Conservation (phyloP, 2,329 filamentous ascomycete genomes). For the Xylariaceae sp. region DNA sequence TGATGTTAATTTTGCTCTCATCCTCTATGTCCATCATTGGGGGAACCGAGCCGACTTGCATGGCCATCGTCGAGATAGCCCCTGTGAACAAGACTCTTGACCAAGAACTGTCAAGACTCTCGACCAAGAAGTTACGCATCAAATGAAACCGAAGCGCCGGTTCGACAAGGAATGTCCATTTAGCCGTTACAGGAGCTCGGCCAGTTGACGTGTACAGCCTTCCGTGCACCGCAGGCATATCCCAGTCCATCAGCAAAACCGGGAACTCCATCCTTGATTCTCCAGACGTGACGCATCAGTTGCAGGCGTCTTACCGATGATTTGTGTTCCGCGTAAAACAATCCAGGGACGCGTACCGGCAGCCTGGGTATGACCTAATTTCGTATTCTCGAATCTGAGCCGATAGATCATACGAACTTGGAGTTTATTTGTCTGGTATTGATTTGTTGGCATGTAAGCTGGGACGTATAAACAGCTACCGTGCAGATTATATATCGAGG, state of each 20-base stretch:
- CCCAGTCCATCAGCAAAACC: neutral
- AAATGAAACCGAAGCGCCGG: neutral
- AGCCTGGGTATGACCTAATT: neutral
- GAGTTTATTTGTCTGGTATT: neutral
- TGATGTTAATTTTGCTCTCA: neutral
- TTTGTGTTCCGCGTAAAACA: neutral
- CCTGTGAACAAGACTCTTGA: neutral
- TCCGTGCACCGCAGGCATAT: neutral
- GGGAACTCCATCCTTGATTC: neutral
- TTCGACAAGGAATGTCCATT: neutral
- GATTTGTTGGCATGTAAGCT: constrained; percentile 4
- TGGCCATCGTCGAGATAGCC: neutral
- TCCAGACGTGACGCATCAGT: neutral
- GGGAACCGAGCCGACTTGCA: neutral
- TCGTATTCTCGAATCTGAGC: neutral
- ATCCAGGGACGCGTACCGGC: neutral
- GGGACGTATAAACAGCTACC: too few relatives aligned
- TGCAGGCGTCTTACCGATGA: neutral
- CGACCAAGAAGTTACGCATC: neutral
- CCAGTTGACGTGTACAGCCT: neutral
- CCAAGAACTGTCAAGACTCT: neutral
- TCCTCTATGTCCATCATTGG: neutral
- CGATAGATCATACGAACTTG: neutral
- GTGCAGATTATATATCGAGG: too few relatives aligned
- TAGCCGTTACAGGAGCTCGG: neutral